Evolutionary conservation across 78 protist species (phyloP), one percentile per base, ranked within the genome.

Genomic region (Dictyostelium capitatum): DNA sequence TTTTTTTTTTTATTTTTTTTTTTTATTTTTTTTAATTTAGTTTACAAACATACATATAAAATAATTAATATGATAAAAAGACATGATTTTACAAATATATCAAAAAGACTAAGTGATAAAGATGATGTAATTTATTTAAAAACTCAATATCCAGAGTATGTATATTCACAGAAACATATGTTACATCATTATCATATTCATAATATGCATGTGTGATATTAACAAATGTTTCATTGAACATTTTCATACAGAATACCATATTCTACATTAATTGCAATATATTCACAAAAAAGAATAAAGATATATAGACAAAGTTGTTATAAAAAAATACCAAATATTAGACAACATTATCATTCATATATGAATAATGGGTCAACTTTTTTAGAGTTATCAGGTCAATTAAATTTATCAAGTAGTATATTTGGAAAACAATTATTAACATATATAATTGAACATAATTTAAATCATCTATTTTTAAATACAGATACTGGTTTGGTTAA

Each of bases 271-370:
- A 57, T 84, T 15, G 80, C 73, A 30, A 74, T 84, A 54, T 74
- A 53, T 41, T 84, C 91, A 20, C 91, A 84, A 74, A 84, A 84
- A 50, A 84, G 75, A 74, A 17, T 28, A 48, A 84, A 84, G 47
- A 64, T 51, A 3, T 74, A 84, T 57, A 51, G 59, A 28, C 23
- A 65, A 17, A 12, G 4, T 46, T 84, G 81, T n/a, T 48, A 84
- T 54, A 74, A 28, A 30, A 84, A 84, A 30, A 72, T 64, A 46
- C 82, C 59, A n/a, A 84, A 84, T 47, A 19, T 84, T 6, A 41
- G 50, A 20, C n/a, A n/a, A 28, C 50, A 72, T 64, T 84, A 56
- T 43, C 41, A 74, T 19, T 41, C 28, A 30, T 78, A 28, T 53
- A 14, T 78, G 11, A 78, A 53, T 54, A 19, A 25, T 48, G 50